Evolutionary conservation across 2,329 filamentous ascomycete genomes (phyloP), one percentile per base, ranked within the genome.

Genomic region (Alternaria tenuissima): DNA sequence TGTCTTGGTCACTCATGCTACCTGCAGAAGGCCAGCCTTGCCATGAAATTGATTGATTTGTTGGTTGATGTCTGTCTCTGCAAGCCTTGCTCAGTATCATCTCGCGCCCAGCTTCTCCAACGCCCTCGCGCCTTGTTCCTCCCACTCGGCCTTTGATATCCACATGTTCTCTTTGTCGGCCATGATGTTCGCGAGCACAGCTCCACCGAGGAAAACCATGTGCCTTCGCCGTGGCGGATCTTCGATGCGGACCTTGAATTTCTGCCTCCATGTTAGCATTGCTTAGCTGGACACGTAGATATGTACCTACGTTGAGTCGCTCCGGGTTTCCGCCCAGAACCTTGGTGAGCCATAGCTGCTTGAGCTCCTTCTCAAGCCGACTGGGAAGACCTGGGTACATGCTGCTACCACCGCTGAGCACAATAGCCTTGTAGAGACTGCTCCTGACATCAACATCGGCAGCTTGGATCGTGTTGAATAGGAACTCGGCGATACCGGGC

Each of bases 231-330:
- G 88, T 34, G 95, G 95, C 52, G 95, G 95, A 79, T 99, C 95
- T 80, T 99, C 95, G 84, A 99, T 98, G 80, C 95, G 89, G 68
- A 99, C 94, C 88, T 98, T 99, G 87, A 99, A 99, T 89, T 98
- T 99, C 89, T 89, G 70, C 49, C 7, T 42, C 22, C 3, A 20
- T 53, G 57, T 79, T 55, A 79, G 72, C 44, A 38, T 20, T 38
- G 36, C 39, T 42, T 46, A 48, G 28, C 36, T 32, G 46, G 12
- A 43, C 38, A 26, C 7, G 39, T 38, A 72, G 16, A 54, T 49
- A 53, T 24, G 57, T 52, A 74, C 85, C 69, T 78, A 88, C 86
- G 74, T 88, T 92, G 75, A 99, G 81, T 68, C 95, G 88, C 82
- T 98, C 94, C 1, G 95, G 94, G 80, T 99, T 93, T 60, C 94